Evolutionary conservation across 441 rosid genomes (phyloP).

Genomic region (Arabidopsis hybrid): DNA sequence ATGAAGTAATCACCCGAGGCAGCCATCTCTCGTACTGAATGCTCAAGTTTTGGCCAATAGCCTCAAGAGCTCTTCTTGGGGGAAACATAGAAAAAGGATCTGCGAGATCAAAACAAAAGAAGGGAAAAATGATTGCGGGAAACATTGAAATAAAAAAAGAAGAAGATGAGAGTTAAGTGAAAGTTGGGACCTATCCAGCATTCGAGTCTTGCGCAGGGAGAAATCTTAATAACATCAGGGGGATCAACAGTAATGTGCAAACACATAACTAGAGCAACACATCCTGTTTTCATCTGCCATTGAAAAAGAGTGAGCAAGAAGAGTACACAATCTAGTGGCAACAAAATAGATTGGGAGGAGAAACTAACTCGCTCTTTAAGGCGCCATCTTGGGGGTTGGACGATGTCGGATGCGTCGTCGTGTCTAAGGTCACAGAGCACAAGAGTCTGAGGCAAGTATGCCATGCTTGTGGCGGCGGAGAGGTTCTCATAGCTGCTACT

Average conservation of each 20-base stretch:
- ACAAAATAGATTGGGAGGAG: too few species aligned
- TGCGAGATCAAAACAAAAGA: slow-evolving; percentile 45
- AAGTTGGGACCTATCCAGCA: slow-evolving; percentile 81
- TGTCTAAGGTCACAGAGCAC: slow-evolving; percentile 84
- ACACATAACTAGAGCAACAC: slow-evolving; percentile 89
- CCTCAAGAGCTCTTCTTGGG: slow-evolving; percentile 78
- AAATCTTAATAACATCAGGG: slow-evolving; percentile 95
- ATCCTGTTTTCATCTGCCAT: slow-evolving; percentile 95
- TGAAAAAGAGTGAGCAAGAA: too few species aligned
- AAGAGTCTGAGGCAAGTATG: slow-evolving; percentile 81
- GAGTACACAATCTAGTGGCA: too few species aligned
- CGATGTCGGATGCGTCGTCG: slow-evolving; percentile 64
- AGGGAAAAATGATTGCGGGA: slow-evolving; percentile 49
- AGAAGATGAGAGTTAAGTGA: slow-evolving; percentile 3
- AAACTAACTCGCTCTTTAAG: slow-evolving; percentile 72
- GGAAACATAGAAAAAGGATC: slow-evolving; percentile 97
- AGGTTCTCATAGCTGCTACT: slow-evolving; percentile 53
- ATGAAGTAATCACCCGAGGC: slow-evolving; percentile 64
- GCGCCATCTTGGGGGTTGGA: slow-evolving; percentile 80
- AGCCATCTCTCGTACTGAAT: slow-evolving; percentile 97
- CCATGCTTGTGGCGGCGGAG: slow-evolving; percentile 60
- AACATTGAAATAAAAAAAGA: slow-evolving; percentile 15
- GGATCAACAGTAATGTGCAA: slow-evolving; percentile 95
- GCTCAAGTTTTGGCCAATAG: slow-evolving; percentile 78
- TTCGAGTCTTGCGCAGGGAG: slow-evolving; percentile 95